Conservation (phyloP, 768 basidiomycete species). For the Calvatia gigantea region DNA sequence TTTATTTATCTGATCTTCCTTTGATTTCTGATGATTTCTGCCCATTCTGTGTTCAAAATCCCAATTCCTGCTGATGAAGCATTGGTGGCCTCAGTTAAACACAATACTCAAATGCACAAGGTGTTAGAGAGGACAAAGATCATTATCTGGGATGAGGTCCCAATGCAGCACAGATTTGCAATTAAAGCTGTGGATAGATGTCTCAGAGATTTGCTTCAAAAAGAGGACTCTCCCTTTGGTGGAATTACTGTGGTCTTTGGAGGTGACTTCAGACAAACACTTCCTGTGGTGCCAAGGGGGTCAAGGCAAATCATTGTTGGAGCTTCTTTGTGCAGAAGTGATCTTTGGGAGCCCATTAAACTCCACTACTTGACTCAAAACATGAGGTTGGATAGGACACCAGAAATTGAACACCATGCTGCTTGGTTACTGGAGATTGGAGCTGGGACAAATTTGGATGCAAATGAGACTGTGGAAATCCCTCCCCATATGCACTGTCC, state of each 20-base stretch:
- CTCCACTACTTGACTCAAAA: background rate
- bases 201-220: background rate
- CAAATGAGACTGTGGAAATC: background rate
- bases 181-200: background rate
- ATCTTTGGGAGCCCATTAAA: background rate
- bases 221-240: background rate
- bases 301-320: background rate
- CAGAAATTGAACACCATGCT: background rate
- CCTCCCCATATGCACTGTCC: background rate
- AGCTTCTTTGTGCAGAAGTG: background rate
- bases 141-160: constrained; percentile 1
- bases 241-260: background rate
- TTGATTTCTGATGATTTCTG: background rate
- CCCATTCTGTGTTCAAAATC: background rate
- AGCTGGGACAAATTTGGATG: background rate
- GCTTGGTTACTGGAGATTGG: constrained; percentile 1
- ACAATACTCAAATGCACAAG: background rate
- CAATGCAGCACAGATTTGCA: background rate
- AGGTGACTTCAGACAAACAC: background rate
- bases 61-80: background rate
- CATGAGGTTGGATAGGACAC: background rate
- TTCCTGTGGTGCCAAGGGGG: constrained; percentile 11
- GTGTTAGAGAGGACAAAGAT: background rate
- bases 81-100: background rate
- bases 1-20: too few relatives aligned